phyloP scores from a whole-genome alignment of 331 rosid genomes.

The Malus hybrid region DNA sequence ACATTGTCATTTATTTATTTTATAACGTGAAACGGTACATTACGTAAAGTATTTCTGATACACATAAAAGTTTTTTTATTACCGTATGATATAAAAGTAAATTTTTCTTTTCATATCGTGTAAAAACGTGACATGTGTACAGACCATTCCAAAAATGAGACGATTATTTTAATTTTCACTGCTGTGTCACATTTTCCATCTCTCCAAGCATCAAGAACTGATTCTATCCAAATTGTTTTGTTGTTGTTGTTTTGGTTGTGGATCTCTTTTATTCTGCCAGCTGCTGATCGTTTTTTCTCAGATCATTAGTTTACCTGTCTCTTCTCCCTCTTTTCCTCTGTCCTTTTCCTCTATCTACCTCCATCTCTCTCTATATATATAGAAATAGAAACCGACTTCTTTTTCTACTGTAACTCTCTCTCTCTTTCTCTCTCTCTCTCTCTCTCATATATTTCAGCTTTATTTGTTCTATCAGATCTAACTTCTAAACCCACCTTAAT shows the following conservation, averaged over 20 bases:
- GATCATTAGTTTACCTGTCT: slow-evolving; percentile 18
- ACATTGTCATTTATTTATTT: too few relatives aligned
- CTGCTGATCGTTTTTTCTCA: slow-evolving; percentile 26
- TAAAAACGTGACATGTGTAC: not conserved
- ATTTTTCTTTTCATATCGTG: not conserved
- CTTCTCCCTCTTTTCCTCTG: not conserved
- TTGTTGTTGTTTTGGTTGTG: slow-evolving; percentile 13
- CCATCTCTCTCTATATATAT: not conserved
- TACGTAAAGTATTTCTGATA: too few relatives aligned
- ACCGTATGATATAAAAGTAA: not conserved
- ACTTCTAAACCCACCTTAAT: slow-evolving; percentile 25
- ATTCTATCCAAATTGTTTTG: slow-evolving; percentile 25
- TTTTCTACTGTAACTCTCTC: slow-evolving; percentile 24
- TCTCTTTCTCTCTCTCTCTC: slow-evolving; percentile 17
- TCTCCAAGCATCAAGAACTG: not conserved
- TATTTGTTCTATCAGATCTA: slow-evolving; percentile 56
- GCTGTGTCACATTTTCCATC: slow-evolving; percentile 1
- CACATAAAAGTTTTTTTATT: not conserved
- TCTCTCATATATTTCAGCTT: slow-evolving; percentile 7
- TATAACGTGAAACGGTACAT: too few relatives aligned
- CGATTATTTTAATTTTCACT: not conserved
- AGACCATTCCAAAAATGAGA: not conserved
- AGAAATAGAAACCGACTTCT: slow-evolving; percentile 11
- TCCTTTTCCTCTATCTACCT: not conserved
- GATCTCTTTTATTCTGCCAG: slow-evolving; percentile 31